Conservation (phyloP, 805 yeast genomes). For the Zygosaccharomyces kombuchaensis region DNA sequence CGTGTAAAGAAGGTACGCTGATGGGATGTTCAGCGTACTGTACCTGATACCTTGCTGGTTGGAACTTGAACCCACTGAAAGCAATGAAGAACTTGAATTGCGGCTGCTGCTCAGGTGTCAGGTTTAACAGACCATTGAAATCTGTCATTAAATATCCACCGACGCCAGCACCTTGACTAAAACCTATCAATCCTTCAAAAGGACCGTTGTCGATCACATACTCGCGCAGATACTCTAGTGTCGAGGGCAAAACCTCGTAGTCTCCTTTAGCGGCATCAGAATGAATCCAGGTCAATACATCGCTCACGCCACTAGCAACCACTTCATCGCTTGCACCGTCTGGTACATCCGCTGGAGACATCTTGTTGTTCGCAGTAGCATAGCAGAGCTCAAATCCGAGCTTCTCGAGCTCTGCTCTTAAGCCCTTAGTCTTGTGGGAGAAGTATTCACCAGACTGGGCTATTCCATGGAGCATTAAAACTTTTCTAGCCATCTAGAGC, state of each 20-base stretch:
- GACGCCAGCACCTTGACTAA: constrained; percentile 94
- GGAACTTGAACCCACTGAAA: constrained; percentile 59
- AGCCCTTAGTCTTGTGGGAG: constrained; percentile 78
- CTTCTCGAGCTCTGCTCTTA: constrained; percentile 61
- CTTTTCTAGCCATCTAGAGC: constrained; percentile 39
- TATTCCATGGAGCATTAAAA: constrained; percentile 85
- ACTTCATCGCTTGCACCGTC: constrained; percentile 38
- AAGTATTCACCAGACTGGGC: constrained; percentile 80
- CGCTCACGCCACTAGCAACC: constrained; percentile 26
- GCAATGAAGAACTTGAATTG: constrained; percentile 63
- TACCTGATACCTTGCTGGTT: constrained; percentile 29
- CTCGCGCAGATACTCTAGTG: constrained; percentile 41
- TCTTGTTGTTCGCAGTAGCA: constrained; percentile 67
- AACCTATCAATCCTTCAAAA: constrained; percentile 80
- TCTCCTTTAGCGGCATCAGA: constrained; percentile 38
- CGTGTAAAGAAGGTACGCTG: constrained; percentile 56
- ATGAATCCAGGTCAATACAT: constrained; percentile 65
- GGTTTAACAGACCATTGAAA: constrained; percentile 42
- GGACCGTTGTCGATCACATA: constrained; percentile 62
- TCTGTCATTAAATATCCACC: constrained; percentile 60
- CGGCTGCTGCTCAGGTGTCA: constrained; percentile 40
- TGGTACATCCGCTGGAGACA: constrained; percentile 62
- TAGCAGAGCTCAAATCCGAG: constrained; percentile 65
- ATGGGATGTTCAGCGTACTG: constrained; percentile 31
- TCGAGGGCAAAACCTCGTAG: constrained; percentile 31